Evolutionary conservation across 495 filamentous ascomycete species (phyloP).

Genomic region (Aspergillus sparsus): DNA sequence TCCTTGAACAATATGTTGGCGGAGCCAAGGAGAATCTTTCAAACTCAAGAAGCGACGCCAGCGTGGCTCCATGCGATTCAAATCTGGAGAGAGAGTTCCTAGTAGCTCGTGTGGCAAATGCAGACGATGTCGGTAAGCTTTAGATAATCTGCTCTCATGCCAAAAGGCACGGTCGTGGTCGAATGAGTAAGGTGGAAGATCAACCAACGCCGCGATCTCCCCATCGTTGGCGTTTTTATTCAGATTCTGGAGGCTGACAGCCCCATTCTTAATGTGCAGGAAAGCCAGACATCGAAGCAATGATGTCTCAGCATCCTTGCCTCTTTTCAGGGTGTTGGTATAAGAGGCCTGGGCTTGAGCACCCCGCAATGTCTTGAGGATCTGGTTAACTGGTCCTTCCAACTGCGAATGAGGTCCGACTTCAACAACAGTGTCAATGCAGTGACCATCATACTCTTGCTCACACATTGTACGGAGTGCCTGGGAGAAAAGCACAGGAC

Average conservation of each 20-base stretch:
- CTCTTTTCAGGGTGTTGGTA: slow-evolving; percentile 15
- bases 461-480: slow-evolving; percentile 10
- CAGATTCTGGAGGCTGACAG: slow-evolving; percentile 10
- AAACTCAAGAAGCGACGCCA: slow-evolving; percentile 35
- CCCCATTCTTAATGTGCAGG: slow-evolving; percentile 10
- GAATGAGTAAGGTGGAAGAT: slow-evolving; percentile 52
- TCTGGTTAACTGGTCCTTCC: slow-evolving; percentile 16
- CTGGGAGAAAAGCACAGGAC: slow-evolving; percentile 22
- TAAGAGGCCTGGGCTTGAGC: slow-evolving; percentile 11
- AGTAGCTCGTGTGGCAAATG: slow-evolving; percentile 29
- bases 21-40: slow-evolving; percentile 38
- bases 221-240: slow-evolving; percentile 17
- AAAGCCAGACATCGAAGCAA: slow-evolving; percentile 13
- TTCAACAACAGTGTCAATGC: slow-evolving; percentile 9
- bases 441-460: slow-evolving; percentile 7
- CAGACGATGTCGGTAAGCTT: slow-evolving; percentile 19
- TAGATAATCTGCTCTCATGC: slow-evolving; percentile 45
- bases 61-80: slow-evolving; percentile 14
- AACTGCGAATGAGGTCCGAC: slow-evolving; percentile 19
- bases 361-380: slow-evolving; percentile 6
- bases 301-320: slow-evolving; percentile 9
- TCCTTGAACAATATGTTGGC: slow-evolving; percentile 37
- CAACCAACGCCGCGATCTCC: slow-evolving; percentile 11
- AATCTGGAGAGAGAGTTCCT: slow-evolving; percentile 21
- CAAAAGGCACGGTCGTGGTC: slow-evolving; percentile 43